Conservation (phyloP, 208 protist genomes). For the Trypanosoma vivax region DNA sequence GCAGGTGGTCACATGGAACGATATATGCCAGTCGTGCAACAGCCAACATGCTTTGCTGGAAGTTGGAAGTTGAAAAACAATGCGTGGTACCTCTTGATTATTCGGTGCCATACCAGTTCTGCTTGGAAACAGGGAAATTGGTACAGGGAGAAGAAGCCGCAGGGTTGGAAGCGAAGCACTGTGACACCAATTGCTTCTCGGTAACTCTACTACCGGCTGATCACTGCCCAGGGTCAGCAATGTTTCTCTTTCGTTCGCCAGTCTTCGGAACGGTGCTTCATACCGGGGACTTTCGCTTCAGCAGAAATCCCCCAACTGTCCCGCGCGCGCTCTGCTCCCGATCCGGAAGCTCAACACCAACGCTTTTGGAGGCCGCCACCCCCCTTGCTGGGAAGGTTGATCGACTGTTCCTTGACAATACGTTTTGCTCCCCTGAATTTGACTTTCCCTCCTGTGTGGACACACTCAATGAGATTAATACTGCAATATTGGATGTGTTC, state of each 20-base stretch:
- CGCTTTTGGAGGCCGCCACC: too few species aligned
- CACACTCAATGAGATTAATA: slow-evolving; percentile 38
- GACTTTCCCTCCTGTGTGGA: slow-evolving; percentile 69
- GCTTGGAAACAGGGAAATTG: slow-evolving; percentile 21
- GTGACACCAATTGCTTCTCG: slow-evolving; percentile 23
- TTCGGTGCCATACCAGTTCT: slow-evolving; percentile 44
- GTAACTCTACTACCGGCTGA: slow-evolving; percentile 76
- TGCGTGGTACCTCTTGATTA: slow-evolving; percentile 46
- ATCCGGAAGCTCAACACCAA: slow-evolving; percentile 53
- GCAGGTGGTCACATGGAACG: slow-evolving; percentile 30
- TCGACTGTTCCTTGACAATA: slow-evolving; percentile 90
- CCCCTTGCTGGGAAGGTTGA: slow-evolving; percentile 55
- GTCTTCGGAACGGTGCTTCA: slow-evolving; percentile 71
- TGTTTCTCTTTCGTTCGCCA: slow-evolving; percentile 79
- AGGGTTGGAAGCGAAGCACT: slow-evolving; percentile 2
- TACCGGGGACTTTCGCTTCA: slow-evolving; percentile 92
- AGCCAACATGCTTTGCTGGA: slow-evolving; percentile 34
- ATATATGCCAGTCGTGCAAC: slow-evolving; percentile 75
- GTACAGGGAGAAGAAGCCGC: slow-evolving; percentile 6
- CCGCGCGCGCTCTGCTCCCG: neutral
- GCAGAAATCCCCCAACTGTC: slow-evolving; percentile 11
- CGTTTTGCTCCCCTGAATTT: slow-evolving; percentile 82
- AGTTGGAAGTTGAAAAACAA: slow-evolving; percentile 33
- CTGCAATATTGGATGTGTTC: slow-evolving; percentile 37
- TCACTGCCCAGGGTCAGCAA: slow-evolving; percentile 88